Evolutionary conservation across 495 filamentous ascomycete genomes (phyloP).

Genomic region (Penicillium tannophilum): DNA sequence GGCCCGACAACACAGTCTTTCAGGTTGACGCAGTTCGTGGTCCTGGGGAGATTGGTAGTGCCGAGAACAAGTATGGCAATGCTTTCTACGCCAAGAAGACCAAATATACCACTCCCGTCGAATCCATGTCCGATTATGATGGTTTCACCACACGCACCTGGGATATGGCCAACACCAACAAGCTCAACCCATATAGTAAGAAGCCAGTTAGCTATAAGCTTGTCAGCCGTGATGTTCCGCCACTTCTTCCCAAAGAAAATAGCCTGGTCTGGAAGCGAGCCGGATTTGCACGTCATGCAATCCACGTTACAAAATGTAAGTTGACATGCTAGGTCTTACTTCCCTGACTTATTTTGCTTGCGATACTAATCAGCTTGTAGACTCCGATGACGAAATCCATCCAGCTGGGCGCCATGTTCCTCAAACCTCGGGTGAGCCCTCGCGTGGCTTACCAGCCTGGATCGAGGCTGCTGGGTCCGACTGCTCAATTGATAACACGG

Average conservation of each 20-base stretch:
- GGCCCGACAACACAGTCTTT: constrained; percentile 57
- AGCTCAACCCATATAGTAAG: constrained; percentile 80
- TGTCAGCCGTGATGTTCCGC: constrained; percentile 80
- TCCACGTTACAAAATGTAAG: constrained; percentile 91
- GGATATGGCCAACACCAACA: constrained; percentile 88
- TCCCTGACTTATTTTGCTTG: not conserved
- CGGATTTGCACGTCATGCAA: constrained; percentile 86
- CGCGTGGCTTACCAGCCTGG: constrained; percentile 79
- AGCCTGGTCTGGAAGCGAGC: constrained; percentile 92
- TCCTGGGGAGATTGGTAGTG: constrained; percentile 69
- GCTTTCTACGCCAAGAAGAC: constrained; percentile 93
- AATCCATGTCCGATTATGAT: constrained; percentile 80
- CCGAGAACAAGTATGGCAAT: constrained; percentile 89
- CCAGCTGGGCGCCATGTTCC: constrained; percentile 93
- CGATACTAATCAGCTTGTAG: constrained; percentile 42
- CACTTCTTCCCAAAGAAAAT: constrained; percentile 78
- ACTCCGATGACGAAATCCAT: constrained; percentile 83
- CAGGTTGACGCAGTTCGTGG: constrained; percentile 24
- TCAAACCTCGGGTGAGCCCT: constrained; percentile 85
- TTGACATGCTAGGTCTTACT: not conserved
- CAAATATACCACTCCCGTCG: constrained; percentile 71
- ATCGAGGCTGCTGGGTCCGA: constrained; percentile 66
- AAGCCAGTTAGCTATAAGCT: constrained; percentile 92
- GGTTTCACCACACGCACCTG: constrained; percentile 78
- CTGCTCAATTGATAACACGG: constrained; percentile 76